A percentile compares a stretch with the other conserved stretches of the same genome.
phyloP scores from a whole-genome alignment of 179 eudicot species.

The Pouteria campechiana region DNA sequence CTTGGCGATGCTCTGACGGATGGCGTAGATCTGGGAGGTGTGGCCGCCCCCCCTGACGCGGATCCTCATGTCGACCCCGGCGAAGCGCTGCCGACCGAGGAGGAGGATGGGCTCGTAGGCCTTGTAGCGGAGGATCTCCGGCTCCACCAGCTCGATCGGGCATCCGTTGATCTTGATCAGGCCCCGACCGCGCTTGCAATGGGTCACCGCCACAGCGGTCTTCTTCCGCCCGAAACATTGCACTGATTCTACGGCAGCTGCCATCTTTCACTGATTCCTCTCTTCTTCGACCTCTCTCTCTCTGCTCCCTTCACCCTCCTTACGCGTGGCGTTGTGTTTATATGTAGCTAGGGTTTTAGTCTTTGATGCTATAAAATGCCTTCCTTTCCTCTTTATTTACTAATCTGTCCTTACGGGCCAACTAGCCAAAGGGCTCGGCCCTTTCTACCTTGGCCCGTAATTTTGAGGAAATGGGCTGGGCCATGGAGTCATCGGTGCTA shows the following conservation, averaged over 20 bases:
- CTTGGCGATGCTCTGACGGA: conserved; percentile 46
- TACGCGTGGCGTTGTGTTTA: too few relatives aligned
- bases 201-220: conserved; percentile 53
- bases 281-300: too few relatives aligned
- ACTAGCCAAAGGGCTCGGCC: too few relatives aligned
- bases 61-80: conserved; percentile 46
- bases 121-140: conserved; percentile 53
- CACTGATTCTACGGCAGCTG: conserved; percentile 26
- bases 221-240: conserved; percentile 61
- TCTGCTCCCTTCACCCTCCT: too few relatives aligned
- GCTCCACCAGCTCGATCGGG: conserved; percentile 48
- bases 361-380: too few relatives aligned
- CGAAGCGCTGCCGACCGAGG: conserved; percentile 38
- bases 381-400: too few relatives aligned
- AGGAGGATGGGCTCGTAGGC: conserved; percentile 45
- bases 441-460: too few relatives aligned
- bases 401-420: too few relatives aligned
- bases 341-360: too few relatives aligned
- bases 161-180: conserved; percentile 47
- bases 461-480: too few relatives aligned
- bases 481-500: too few relatives aligned
- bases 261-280: too few relatives aligned
- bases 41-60: conserved; percentile 45
- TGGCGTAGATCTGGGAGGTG: conserved; percentile 54
- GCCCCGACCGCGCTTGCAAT: conserved; percentile 55